A percentile compares a stretch with the other conserved stretches of the same genome.
Evolutionary conservation across 441 rosid genomes (phyloP).

Genomic region (Erodium moschatum): DNA sequence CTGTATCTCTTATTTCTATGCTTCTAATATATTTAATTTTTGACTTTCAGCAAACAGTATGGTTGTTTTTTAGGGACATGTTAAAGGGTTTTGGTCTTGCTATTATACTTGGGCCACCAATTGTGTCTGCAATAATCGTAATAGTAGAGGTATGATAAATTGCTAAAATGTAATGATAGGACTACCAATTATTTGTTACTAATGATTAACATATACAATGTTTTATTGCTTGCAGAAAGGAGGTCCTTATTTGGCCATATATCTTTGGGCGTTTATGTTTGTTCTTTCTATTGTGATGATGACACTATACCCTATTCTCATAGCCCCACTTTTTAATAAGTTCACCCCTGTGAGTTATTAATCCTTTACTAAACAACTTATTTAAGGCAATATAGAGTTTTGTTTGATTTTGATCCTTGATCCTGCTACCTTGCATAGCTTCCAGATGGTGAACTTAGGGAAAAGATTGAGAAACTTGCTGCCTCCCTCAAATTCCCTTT

Average conservation of each 20-base stretch:
- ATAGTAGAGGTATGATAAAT: slow-evolving; percentile 62
- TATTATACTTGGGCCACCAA: slow-evolving; percentile 72
- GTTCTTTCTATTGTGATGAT: slow-evolving; percentile 91
- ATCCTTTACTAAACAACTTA: slow-evolving; percentile 15
- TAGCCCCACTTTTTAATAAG: slow-evolving; percentile 94
- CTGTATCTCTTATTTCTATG: not conserved
- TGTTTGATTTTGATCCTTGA: slow-evolving; percentile 15
- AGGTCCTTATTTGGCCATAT: slow-evolving; percentile 95
- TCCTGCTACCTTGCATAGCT: slow-evolving; percentile 43
- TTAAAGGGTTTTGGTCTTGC: slow-evolving; percentile 68
- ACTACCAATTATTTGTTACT: slow-evolving; percentile 8
- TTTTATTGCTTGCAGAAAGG: slow-evolving; percentile 63
- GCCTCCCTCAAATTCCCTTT: slow-evolving; percentile 77
- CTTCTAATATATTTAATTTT: slow-evolving; percentile 14
- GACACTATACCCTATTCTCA: slow-evolving; percentile 74
- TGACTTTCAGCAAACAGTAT: slow-evolving; percentile 76
- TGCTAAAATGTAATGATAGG: slow-evolving; percentile 6
- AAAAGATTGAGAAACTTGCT: slow-evolving; percentile 82
- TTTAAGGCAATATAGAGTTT: not conserved
- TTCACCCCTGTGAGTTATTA: slow-evolving; percentile 76
- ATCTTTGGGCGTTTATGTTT: slow-evolving; percentile 96
- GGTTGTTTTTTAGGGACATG: slow-evolving; percentile 86
- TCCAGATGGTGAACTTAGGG: slow-evolving; percentile 75
- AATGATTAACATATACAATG: slow-evolving; percentile 5
- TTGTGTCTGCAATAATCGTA: slow-evolving; percentile 67